phyloP scores from a whole-genome alignment of 805 yeast genomes.

The Ogataea sp. region DNA sequence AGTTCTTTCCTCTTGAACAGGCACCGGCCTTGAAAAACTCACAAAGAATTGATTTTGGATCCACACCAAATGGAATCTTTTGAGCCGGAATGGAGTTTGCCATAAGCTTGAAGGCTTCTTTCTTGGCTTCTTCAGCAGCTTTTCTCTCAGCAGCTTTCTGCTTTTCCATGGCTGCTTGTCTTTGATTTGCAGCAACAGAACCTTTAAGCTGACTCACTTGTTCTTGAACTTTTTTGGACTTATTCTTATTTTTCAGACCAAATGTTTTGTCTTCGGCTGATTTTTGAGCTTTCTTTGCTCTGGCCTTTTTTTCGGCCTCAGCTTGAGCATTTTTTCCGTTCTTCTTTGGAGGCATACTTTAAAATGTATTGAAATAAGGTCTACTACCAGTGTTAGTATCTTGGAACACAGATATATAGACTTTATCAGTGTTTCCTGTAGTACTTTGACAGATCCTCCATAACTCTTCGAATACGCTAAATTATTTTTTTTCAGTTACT shows the following conservation, averaged over 20 bases:
- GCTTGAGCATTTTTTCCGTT: slow-evolving; percentile 28
- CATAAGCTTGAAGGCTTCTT: slow-evolving; percentile 75
- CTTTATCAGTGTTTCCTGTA: too few relatives aligned
- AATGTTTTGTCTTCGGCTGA: slow-evolving; percentile 82
- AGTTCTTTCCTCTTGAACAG: slow-evolving; percentile 76
- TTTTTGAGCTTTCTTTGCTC: slow-evolving; percentile 49
- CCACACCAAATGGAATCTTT: slow-evolving; percentile 94
- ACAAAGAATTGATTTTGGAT: slow-evolving; percentile 91
- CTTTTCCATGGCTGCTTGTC: slow-evolving; percentile 43
- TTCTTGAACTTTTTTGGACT: slow-evolving; percentile 82
- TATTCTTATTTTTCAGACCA: slow-evolving; percentile 93
- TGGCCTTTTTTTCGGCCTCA: slow-evolving; percentile 55
- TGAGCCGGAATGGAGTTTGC: slow-evolving; percentile 60
- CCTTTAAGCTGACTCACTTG: slow-evolving; percentile 59
- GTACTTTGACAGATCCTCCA: background rate
- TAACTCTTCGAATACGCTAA: background rate
- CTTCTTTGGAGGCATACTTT: slow-evolving; percentile 75
- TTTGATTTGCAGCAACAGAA: slow-evolving; percentile 45
- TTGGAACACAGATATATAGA: too few relatives aligned
- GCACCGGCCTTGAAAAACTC: slow-evolving; percentile 76
- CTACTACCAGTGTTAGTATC: too few relatives aligned
- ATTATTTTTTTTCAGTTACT: background rate
- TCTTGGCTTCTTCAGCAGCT: slow-evolving; percentile 83
- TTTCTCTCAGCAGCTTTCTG: slow-evolving; percentile 81
- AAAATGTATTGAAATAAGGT: too few relatives aligned